These are phyloP conservation scores for Penicillium malachiteum DNA, from an alignment of 495 filamentous ascomycete genomes.

Conservation along the genomic window DNA sequence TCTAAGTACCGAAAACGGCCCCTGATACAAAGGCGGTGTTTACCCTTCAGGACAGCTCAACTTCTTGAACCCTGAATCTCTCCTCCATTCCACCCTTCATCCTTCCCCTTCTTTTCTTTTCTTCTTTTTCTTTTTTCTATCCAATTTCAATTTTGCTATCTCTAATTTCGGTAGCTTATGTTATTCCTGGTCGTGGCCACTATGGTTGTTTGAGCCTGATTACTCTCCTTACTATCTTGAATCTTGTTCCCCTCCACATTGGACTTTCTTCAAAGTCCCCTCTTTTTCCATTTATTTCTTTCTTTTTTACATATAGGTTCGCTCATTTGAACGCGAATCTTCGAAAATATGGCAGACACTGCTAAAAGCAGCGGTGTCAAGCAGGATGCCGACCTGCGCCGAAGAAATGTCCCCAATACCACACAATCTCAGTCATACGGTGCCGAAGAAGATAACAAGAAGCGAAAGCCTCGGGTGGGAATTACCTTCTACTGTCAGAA, in stretches of 20 bases:
- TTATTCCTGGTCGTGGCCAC: slow-evolving; percentile 12
- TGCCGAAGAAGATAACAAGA: slow-evolving; percentile 60
- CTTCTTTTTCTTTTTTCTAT: slow-evolving; percentile 11
- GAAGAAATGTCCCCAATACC: slow-evolving; percentile 67
- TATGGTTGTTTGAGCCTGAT: slow-evolving; percentile 13
- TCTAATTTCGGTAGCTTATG: slow-evolving; percentile 4
- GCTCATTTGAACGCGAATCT: not conserved
- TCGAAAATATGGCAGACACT: slow-evolving; percentile 31
- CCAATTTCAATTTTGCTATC: slow-evolving; percentile 2
- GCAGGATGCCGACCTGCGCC: slow-evolving; percentile 63
- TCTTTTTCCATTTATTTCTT: not conserved
- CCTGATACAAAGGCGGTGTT: slow-evolving; percentile 4
- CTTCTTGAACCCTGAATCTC: not conserved
- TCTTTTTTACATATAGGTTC: not conserved
- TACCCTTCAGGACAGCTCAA: slow-evolving; percentile 8
- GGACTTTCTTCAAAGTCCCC: not conserved
- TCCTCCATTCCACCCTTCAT: not conserved
- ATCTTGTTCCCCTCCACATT: not conserved
- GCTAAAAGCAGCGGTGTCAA: slow-evolving; percentile 66
- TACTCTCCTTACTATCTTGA: slow-evolving; percentile 4
- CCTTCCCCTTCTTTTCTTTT: slow-evolving; percentile 1
- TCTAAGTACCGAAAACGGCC: slow-evolving; percentile 11
- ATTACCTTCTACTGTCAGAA: not conserved
- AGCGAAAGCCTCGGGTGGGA: slow-evolving; percentile 46
- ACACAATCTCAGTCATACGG: slow-evolving; percentile 35